Evolutionary conservation across 441 rosid species (phyloP), one percentile per base, ranked within the genome.

Genomic region (Theobroma grandiflorum): DNA sequence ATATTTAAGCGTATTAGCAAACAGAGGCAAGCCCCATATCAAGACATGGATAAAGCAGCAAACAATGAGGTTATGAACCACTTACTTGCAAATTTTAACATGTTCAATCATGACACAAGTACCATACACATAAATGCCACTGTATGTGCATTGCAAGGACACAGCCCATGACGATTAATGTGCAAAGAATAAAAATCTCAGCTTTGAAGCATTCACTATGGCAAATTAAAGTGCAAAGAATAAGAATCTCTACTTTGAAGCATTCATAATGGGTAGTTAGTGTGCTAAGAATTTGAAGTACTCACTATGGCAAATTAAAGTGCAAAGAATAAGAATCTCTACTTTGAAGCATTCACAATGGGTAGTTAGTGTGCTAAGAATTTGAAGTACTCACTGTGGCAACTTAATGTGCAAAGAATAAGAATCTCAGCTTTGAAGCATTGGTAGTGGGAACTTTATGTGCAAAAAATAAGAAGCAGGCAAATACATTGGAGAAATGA

Each of bases 111-210:
- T 26, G 16, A 59, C 15, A 20, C 37, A 59, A 59, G 37, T 10
- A 26, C 14, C 4, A 26, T 59, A 26, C 4, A 26, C 31, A 26
- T 31, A 50, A 4, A 71, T 70, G 42, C 31, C 8, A 3, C 40
- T 31, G 15, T 33, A 33, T 16, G 55, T 33, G 15, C 40, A 33
- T 45, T 68, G 35, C 43, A 14, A 20, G 35, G 10, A 45, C 11
- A 68, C 37, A 49, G 73, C 11, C 16, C 15, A 45, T 20, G 11
- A 12, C 2, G 50, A 67, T 26, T 70, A 49, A 15, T 12, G 4
- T 31, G 33, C 53, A 26, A 45, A 15, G 74, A 47, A 69, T 69
- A 70, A 70, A 57, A 69, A 69, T 26, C 73, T 69, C 40, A 26
- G 6, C 20, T 68, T 26, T 68, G 42, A 40, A 40, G 42, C 5